A percentile compares a stretch with the other conserved stretches of the same genome.
phyloP scores from a whole-genome alignment of 75 land plant species.

The Cryptomeria japonica region DNA sequence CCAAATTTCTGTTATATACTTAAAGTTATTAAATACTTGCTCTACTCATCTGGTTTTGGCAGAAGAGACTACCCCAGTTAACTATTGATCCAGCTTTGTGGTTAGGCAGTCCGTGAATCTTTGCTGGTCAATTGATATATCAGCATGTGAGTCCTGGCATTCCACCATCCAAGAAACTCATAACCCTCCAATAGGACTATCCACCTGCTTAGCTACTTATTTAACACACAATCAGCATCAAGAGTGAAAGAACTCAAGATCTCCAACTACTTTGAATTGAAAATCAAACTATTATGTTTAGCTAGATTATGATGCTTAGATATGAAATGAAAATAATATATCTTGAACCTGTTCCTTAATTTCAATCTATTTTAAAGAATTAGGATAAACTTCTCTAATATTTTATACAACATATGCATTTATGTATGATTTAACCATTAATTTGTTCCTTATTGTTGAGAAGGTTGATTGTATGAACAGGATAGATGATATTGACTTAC shows the following conservation, averaged over 20 bases:
- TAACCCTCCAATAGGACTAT: background rate
- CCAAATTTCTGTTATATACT: background rate
- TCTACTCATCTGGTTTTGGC: background rate
- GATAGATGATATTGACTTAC: conserved; percentile 56
- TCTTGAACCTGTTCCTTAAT: background rate
- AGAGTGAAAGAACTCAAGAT: background rate
- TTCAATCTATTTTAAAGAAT: background rate
- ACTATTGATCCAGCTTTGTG: background rate
- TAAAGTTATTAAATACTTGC: background rate
- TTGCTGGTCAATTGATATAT: background rate
- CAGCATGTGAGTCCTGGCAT: background rate
- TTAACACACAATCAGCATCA: background rate
- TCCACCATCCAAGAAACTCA: background rate
- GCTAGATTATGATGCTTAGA: background rate
- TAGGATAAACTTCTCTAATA: background rate
- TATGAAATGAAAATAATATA: background rate
- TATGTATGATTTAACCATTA: background rate
- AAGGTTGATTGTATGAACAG: conserved; percentile 29
- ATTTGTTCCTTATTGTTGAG: background rate
- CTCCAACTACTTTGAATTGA: background rate
- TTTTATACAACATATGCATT: background rate
- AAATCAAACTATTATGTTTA: background rate
- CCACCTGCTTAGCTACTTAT: background rate
- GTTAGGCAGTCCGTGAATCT: background rate
- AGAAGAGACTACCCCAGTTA: background rate